Evolutionary conservation across 345 rosid genomes (phyloP), one percentile per base, ranked within the genome.

Genomic region (Xanthoceras sorbifolium): DNA sequence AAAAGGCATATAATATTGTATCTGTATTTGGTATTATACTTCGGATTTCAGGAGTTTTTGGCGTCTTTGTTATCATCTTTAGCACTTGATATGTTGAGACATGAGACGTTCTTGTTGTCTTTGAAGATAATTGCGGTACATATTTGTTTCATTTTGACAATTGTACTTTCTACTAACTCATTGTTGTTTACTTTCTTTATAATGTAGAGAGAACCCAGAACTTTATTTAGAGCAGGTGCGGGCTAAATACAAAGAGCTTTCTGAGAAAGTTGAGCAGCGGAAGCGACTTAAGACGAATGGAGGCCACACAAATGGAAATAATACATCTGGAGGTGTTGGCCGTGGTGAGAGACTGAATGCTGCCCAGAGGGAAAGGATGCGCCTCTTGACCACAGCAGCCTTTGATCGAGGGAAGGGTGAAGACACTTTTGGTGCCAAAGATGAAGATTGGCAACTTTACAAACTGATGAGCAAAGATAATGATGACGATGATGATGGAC

Each of bases 381-480:
- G 97, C 44, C 91, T 96, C 79, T 88, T 93, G 38, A 96, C 99
- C 32, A 89, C 97, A 1, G 98, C 98, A 50, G 99, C 99, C 44
- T 93, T 93, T 80, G 99, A 96, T 81, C 85, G 98, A 84, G 99
- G 98, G 71, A 96, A 93, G 83, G 97, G 97, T 20, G 97, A 93
- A 82, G 99, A 92, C 83, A 91, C 93, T 25, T 96, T 92, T 76
- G 97, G 98, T 65, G 83, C 97, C 75, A 92, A 66, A 83, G 99
- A 96, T 72, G 99, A 96, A 87, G 97, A 96, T 83, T 92, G 99
- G 99, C 94, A 96, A 73, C 96, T 96, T 26, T 93, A 96, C 87
- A 92, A 96, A 73, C 86, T 87, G 46, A 96, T 93, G 97, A 87
- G 98, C 86, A 91, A 84, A 82, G 97, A 93, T 83, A 85, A 93